Evolutionary conservation across 139 green algal species (phyloP).

Genomic region (Edaphochlamys debaryana): DNA sequence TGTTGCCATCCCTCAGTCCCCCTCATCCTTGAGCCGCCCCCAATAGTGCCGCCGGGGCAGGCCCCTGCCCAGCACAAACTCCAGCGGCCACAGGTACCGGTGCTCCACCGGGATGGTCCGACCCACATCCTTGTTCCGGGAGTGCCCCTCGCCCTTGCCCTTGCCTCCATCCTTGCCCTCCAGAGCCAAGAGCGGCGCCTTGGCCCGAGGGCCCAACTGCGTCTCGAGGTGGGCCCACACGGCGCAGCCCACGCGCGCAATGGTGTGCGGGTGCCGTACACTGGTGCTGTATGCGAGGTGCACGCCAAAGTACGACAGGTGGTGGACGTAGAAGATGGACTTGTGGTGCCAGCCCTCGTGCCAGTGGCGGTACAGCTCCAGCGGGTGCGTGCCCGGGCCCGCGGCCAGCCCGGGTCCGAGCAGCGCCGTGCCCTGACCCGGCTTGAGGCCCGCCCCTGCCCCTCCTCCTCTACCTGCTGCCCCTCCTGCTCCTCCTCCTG

Average conservation of each 20-base stretch:
- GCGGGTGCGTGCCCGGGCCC: too few species aligned
- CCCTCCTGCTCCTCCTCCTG: not conserved
- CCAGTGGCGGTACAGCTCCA: constrained; percentile 27
- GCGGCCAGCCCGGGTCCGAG: too few species aligned
- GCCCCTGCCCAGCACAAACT: too few species aligned
- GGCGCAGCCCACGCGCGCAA: not conserved
- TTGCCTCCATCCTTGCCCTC: not conserved
- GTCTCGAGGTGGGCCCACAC: constrained; percentile 16
- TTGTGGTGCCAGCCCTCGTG: constrained; percentile 16
- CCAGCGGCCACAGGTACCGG: not conserved
- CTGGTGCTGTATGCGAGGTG: constrained; percentile 12
- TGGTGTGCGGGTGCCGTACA: not conserved
- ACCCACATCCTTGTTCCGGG: not conserved
- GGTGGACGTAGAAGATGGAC: constrained; percentile 24
- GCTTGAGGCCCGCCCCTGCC: not conserved
- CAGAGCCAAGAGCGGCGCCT: not conserved
- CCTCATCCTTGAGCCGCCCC: too few species aligned
- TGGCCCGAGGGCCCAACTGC: not conserved
- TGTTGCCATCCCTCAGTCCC: too few species aligned
- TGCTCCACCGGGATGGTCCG: not conserved
- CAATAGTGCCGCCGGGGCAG: too few species aligned
- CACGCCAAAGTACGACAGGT: constrained; percentile 14
- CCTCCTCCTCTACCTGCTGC: not conserved
- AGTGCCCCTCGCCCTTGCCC: not conserved
- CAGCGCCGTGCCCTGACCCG: too few species aligned